Evolutionary conservation across 345 rosid genomes (phyloP).

Genomic region (Bruguiera sexangula): DNA sequence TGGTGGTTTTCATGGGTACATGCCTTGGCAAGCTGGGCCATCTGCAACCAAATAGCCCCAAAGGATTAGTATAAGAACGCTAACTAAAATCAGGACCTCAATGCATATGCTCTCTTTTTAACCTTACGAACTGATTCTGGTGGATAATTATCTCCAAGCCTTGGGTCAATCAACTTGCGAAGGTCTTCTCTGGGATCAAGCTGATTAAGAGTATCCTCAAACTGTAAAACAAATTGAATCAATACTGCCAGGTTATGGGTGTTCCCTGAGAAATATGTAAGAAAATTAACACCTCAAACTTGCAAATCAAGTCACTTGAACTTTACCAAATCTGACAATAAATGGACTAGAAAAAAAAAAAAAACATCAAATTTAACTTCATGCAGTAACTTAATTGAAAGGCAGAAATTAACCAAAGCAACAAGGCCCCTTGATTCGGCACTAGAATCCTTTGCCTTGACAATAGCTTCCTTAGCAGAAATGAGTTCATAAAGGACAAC

Average conservation of each 20-base stretch:
- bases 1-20: slow-evolving; percentile 86
- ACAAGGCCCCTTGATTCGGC: slow-evolving; percentile 83
- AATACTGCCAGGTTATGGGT: neutral
- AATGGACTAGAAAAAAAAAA: neutral
- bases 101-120: neutral
- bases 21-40: slow-evolving; percentile 84
- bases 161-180: slow-evolving; percentile 58
- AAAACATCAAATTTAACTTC: neutral
- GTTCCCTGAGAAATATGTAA: neutral
- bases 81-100: neutral
- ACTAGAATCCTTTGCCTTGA: slow-evolving; percentile 46
- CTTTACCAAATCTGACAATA: neutral
- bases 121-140: slow-evolving; percentile 77
- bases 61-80: neutral
- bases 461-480: slow-evolving; percentile 90
- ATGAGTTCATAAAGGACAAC: slow-evolving; percentile 93
- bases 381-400: neutral
- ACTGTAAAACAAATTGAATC: slow-evolving; percentile 35
- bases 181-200: slow-evolving; percentile 58
- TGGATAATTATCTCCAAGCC: slow-evolving; percentile 72
- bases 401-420: slow-evolving; percentile 59
- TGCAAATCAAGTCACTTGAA: neutral
- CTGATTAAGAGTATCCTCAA: slow-evolving; percentile 63
- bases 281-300: neutral
- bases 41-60: slow-evolving; percentile 40